Percentiles rank a stretch among this genome's conserved stretches.
phyloP scores from a whole-genome alignment of 345 rosid species.

The Eucalyptus leucophloia region DNA sequence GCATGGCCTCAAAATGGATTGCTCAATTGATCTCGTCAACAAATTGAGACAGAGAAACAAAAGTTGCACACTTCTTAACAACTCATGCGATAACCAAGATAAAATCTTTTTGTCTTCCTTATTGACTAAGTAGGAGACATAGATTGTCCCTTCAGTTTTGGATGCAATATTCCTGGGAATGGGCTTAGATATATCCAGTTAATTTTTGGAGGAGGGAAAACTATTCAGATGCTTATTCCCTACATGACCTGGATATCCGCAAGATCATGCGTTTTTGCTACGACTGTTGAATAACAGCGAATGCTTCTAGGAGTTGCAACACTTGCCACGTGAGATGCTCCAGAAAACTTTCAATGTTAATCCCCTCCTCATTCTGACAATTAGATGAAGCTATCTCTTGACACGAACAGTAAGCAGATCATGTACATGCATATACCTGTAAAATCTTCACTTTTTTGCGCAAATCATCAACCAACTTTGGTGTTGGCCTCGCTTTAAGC shows the following conservation, averaged over 20 bases:
- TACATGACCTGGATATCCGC: neutral
- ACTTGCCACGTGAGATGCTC: neutral
- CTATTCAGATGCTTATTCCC: neutral
- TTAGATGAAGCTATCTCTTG: neutral
- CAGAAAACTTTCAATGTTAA: neutral
- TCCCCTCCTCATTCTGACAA: neutral
- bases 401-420: neutral
- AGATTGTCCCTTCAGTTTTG: neutral
- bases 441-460: constrained; percentile 93
- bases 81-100: neutral
- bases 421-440: constrained; percentile 43
- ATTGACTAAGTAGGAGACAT: neutral
- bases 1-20: neutral
- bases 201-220: neutral
- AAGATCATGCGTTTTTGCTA: neutral
- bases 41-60: neutral
- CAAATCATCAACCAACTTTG: constrained; percentile 88
- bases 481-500: constrained; percentile 85
- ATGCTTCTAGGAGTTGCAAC: neutral
- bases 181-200: neutral
- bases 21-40: neutral
- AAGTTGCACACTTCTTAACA: neutral
- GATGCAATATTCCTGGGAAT: neutral
- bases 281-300: neutral
- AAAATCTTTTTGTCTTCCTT: neutral